These are phyloP conservation scores for Phytopythium delawarense DNA, from an alignment of 352 stramenopile genomes.

Conservation along the genomic window DNA sequence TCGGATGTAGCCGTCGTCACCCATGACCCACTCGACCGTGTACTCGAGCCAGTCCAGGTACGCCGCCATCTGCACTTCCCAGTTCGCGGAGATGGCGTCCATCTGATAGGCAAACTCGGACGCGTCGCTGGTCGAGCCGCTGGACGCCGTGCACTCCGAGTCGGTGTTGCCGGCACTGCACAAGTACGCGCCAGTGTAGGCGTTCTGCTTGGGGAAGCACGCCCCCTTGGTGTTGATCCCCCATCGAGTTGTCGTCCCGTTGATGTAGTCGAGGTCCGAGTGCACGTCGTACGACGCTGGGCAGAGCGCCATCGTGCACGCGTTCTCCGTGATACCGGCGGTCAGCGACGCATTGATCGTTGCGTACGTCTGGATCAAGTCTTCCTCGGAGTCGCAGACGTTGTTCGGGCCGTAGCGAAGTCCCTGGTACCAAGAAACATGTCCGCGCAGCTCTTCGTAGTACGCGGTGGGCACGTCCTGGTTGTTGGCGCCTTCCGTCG, in stretches of 20 bases:
- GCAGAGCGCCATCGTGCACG: slow-evolving; percentile 39
- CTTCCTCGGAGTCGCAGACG: slow-evolving; percentile 22
- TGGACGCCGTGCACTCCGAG: slow-evolving; percentile 17
- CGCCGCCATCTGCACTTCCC: slow-evolving; percentile 65
- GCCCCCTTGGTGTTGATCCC: slow-evolving; percentile 42
- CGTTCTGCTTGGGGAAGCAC: slow-evolving; percentile 46
- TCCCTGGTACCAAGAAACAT: slow-evolving; percentile 59
- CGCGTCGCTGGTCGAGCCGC: slow-evolving; percentile 18
- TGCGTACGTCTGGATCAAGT: slow-evolving; percentile 27
- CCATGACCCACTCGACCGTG: slow-evolving; percentile 52
- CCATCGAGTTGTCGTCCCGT: slow-evolving; percentile 32
- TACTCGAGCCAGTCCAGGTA: slow-evolving; percentile 75
- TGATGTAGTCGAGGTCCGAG: slow-evolving; percentile 32
- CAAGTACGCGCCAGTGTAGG: slow-evolving; percentile 42
- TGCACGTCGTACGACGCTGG: slow-evolving; percentile 65
- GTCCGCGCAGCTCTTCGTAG: slow-evolving; percentile 30
- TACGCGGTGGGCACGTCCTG: slow-evolving; percentile 25
- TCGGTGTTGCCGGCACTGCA: slow-evolving; percentile 40
- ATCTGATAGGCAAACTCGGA: slow-evolving; percentile 66
- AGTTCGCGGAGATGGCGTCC: slow-evolving; percentile 90
- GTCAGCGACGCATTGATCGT: slow-evolving; percentile 27
- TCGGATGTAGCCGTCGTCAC: slow-evolving; percentile 39
- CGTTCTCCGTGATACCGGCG: slow-evolving; percentile 34
- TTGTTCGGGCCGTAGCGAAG: slow-evolving; percentile 55
- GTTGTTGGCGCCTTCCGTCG: slow-evolving; percentile 30